These are phyloP conservation scores for Parachaetomium inaequale DNA, from an alignment of 495 filamentous ascomycete species.

Conservation along the genomic window DNA sequence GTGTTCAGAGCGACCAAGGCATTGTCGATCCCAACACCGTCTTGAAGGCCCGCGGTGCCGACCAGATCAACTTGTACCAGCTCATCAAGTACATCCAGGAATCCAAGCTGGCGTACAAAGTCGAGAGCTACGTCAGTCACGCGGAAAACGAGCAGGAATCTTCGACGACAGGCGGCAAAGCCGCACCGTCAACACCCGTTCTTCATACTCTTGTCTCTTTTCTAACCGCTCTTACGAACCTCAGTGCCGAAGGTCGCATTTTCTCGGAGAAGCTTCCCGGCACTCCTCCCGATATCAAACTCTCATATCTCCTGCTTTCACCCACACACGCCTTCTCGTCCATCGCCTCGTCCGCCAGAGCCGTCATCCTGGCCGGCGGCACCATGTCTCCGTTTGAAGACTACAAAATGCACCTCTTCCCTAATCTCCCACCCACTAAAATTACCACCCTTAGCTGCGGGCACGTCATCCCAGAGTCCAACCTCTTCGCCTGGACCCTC, in stretches of 20 bases:
- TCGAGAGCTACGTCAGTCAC: slow-evolving; percentile 77
- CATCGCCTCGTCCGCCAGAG: slow-evolving; percentile 78
- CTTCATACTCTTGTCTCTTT: slow-evolving; percentile 84
- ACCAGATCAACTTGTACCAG: slow-evolving; percentile 93
- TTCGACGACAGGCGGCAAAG: slow-evolving; percentile 14
- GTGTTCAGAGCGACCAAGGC: slow-evolving; percentile 46
- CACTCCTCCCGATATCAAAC: slow-evolving; percentile 47
- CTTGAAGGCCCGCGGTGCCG: slow-evolving; percentile 79
- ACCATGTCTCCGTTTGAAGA: slow-evolving; percentile 98
- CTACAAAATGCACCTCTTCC: slow-evolving; percentile 80
- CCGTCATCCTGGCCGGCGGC: slow-evolving; percentile 88
- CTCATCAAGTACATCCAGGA: slow-evolving; percentile 82
- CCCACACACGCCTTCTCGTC: slow-evolving; percentile 88
- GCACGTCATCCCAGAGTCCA: slow-evolving; percentile 83
- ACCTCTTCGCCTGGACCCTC: slow-evolving; percentile 68
- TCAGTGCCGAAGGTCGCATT: slow-evolving; percentile 79
- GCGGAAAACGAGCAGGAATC: slow-evolving; percentile 45
- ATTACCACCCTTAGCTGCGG: slow-evolving; percentile 85
- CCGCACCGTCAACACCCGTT: slow-evolving; percentile 57
- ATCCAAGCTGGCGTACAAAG: slow-evolving; percentile 90
- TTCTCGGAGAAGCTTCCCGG: slow-evolving; percentile 62
- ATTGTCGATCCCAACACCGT: slow-evolving; percentile 62
- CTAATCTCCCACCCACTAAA: slow-evolving; percentile 59
- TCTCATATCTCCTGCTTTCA: slow-evolving; percentile 91
- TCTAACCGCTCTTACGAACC: slow-evolving; percentile 78